Evolutionary conservation across 768 basidiomycete genomes (phyloP), one percentile per base, ranked within the genome.

Genomic region (Calvatia gigantea): DNA sequence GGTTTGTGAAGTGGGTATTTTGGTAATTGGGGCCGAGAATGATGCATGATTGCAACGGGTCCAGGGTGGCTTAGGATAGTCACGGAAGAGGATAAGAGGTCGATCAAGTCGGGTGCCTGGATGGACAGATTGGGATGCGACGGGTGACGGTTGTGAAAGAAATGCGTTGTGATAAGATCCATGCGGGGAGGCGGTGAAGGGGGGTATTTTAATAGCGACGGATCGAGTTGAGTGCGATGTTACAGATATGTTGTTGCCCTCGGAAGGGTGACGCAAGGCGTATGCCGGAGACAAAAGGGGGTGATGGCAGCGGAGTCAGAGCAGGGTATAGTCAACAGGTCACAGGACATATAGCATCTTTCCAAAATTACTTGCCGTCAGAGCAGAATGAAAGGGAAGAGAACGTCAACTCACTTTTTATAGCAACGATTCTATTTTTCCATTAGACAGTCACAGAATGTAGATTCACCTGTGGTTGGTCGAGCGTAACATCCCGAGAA

Each of bases 381-480:
- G 48, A 37, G 15, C 33, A 23, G 38, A 17, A 37, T 21, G n/a
- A 37, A 2, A 31, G n/a, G 6, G 2, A 37, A 12, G 11, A 50
- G 19, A 14, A 14, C 15, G 6, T 5, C 14, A 21, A 23, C 28
- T 50, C 21, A 50, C 48, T 23, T 12, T 9, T 23, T 12, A 47
- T 47, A 19, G 25, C 46, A n/a, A 32, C 14, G 46, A 33, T 32
- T 31, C 19, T 48, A 25, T 23, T 37, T 50, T 19, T 19, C 28
- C 33, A 31, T 56, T 46, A 56, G 35, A 41, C 54, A 35, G 38
- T 32, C 38, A 56, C 54, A 31, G 54, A 28, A 43, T 33, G 47
- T 21, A 56, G 21, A 15, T 49, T 56, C 11, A 47, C 5, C 35
- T 49, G 54, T 6, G 46, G 54, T 17, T 42, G 54, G 21, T 47